A percentile compares a stretch with the other conserved stretches of the same genome.
phyloP scores from a whole-genome alignment of 805 yeast species.

The Monosporozyma yasuniensis region DNA sequence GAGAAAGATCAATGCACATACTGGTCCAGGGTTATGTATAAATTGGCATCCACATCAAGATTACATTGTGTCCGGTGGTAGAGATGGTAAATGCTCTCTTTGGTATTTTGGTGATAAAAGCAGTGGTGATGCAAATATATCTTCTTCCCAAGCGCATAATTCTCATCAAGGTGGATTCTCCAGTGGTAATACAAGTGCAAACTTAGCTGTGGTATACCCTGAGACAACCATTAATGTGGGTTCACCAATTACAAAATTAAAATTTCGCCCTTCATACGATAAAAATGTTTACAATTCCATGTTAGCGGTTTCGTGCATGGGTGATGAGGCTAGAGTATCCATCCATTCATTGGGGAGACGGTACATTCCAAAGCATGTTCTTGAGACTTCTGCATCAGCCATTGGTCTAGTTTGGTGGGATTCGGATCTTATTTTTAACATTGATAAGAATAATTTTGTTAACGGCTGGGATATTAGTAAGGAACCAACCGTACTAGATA shows the following conservation, averaged over 20 bases:
- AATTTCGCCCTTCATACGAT: conserved; percentile 25
- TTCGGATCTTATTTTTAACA: conserved; percentile 24
- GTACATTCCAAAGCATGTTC: conserved; percentile 54
- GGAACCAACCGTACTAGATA: conserved; percentile 27
- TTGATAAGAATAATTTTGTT: conserved; percentile 26
- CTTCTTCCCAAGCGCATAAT: neutral
- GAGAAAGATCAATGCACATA: conserved; percentile 73
- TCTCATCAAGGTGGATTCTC: neutral
- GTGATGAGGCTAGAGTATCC: conserved; percentile 59
- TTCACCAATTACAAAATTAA: conserved; percentile 59
- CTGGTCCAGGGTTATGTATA: conserved; percentile 81
- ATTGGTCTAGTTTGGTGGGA: conserved; percentile 32
- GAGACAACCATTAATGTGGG: conserved; percentile 66
- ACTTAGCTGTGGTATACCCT: conserved; percentile 34
- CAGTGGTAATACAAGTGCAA: conserved; percentile 9
- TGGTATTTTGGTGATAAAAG: conserved; percentile 29
- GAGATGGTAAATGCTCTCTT: conserved; percentile 51
- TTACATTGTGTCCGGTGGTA: conserved; percentile 82
- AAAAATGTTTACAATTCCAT: conserved; percentile 45
- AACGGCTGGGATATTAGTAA: conserved; percentile 28
- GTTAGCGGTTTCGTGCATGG: conserved; percentile 63
- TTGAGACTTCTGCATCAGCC: conserved; percentile 24
- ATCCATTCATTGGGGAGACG: conserved; percentile 64
- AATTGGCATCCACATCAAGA: conserved; percentile 84
- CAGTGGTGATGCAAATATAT: neutral